Evolutionary conservation across 768 basidiomycete species (phyloP), one percentile per base, ranked within the genome.

Genomic region (Phylloporus scabripes): DNA sequence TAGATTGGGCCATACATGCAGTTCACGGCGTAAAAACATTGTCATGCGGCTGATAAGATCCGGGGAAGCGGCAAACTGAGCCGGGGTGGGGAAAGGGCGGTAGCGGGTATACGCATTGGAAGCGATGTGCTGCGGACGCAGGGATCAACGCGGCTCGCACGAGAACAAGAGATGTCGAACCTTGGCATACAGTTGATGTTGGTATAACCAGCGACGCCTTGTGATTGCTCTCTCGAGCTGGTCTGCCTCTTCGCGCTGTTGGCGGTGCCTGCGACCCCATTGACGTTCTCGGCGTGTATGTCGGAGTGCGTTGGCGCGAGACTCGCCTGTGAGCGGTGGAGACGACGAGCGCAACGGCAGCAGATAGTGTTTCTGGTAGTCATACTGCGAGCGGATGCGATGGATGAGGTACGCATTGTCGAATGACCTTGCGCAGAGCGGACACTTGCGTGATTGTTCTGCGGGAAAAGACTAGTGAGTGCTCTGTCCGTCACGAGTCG

Each of bases 61-160:
- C 26, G 76, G 79, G 15, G 91, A 88, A 1, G 84, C 78, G 10
- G 89, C 53, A 56, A 97, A 91, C 59, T 92, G 90, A 3, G 84
- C 69, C 0, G 93, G 91, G 0, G 83, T 83, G n/a, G 93, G 92
- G 55, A 81, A 90, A 17, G 93, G 92, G n/a, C 83, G 82, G 65
- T 88, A 95, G 44, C 86, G 82, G 4, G 93, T 94, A 58, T 78
- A 83, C 1, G 79, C 63, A 59, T 96, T 97, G 26, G 90, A 92
- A 3, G 90, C 93, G 44, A 96, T 82, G 62, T 97, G 93, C 92
- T 96, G 60, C 32, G 32, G n/a, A 18, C 6, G 29, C 15, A 24
- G 45, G 23, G 29, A 48, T 62, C 20, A 50, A 24, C 38, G 7
- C 18, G 12, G 24, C 23, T 9, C 24, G 14, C 23, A 17, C 7